phyloP scores from a whole-genome alignment of 2,329 filamentous ascomycete genomes.

The Colletotrichum aenigma region DNA sequence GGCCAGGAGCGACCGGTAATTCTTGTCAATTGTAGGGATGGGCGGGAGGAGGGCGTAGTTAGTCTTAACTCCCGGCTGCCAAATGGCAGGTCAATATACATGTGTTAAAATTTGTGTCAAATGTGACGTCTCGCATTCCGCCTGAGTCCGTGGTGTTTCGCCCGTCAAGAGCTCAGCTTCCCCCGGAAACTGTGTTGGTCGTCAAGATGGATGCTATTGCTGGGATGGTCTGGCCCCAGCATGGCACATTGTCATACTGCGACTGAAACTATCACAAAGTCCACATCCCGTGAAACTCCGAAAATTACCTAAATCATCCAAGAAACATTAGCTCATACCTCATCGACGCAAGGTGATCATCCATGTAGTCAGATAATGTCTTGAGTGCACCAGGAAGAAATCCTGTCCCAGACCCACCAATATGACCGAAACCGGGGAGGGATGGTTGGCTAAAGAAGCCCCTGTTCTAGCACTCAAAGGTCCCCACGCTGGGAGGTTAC shows the following conservation, averaged over 20 bases:
- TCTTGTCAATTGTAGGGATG: neutral
- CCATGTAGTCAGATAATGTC: neutral
- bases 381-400: neutral
- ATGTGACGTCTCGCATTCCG: neutral
- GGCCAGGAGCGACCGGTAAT: neutral
- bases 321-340: rapidly evolving
- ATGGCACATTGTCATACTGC: neutral
- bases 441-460: neutral
- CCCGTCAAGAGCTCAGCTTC: neutral
- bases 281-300: neutral
- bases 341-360: rapidly evolving
- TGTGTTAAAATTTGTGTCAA: neutral
- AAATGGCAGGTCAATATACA: rapidly evolving
- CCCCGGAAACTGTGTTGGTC: neutral
- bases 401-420: neutral
- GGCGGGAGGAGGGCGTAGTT: neutral
- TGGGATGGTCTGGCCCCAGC: neutral
- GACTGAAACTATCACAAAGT: neutral
- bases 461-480: neutral
- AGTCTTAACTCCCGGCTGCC: neutral
- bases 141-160: too few species aligned
- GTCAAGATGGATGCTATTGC: neutral
- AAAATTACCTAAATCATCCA: neutral
- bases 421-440: neutral
- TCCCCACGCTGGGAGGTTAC: neutral